phyloP scores from a whole-genome alignment of 805 yeast species.

The Kuraishia hungarica region DNA sequence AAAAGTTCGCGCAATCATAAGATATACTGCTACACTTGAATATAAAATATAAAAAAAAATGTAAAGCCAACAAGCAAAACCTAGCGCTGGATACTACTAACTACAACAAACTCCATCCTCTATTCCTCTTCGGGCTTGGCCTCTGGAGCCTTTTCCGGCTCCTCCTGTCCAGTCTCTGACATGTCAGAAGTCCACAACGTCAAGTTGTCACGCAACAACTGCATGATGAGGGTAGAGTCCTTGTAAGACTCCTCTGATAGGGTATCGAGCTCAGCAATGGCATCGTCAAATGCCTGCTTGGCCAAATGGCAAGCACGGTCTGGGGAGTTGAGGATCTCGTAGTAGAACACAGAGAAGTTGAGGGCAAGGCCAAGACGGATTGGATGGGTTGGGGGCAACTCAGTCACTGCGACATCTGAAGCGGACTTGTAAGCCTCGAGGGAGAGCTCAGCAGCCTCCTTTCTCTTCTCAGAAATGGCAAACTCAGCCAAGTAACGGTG shows the following conservation, averaged over 20 bases:
- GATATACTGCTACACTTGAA: not conserved
- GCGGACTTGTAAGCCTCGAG: constrained; percentile 94
- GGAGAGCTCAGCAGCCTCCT: constrained; percentile 86
- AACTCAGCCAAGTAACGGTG: constrained; percentile 98
- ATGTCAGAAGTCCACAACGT: constrained; percentile 96
- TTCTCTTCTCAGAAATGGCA: constrained; percentile 84
- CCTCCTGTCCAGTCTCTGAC: constrained; percentile 68
- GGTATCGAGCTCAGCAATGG: constrained; percentile 97
- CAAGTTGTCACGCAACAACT: constrained; percentile 95
- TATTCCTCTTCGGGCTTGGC: constrained; percentile 23
- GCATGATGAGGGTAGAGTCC: constrained; percentile 98
- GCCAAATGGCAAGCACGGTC: constrained; percentile 99
- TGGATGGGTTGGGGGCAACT: constrained; percentile 97
- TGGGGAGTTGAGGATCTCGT: constrained; percentile 96
- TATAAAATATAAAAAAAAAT: not conserved
- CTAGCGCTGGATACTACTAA: not conserved
- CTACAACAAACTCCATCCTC: constrained; percentile 7
- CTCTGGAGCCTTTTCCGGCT: constrained; percentile 22
- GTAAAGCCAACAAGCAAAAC: not conserved
- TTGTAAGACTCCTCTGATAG: constrained; percentile 97
- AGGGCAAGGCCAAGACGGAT: constrained; percentile 96
- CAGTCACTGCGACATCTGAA: constrained; percentile 93
- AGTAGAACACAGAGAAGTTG: constrained; percentile 96
- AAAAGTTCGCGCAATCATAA: not conserved
- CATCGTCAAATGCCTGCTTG: constrained; percentile 98